Evolutionary conservation across 2,329 filamentous ascomycete species (phyloP).

Genomic region (Curvularia spicifera): DNA sequence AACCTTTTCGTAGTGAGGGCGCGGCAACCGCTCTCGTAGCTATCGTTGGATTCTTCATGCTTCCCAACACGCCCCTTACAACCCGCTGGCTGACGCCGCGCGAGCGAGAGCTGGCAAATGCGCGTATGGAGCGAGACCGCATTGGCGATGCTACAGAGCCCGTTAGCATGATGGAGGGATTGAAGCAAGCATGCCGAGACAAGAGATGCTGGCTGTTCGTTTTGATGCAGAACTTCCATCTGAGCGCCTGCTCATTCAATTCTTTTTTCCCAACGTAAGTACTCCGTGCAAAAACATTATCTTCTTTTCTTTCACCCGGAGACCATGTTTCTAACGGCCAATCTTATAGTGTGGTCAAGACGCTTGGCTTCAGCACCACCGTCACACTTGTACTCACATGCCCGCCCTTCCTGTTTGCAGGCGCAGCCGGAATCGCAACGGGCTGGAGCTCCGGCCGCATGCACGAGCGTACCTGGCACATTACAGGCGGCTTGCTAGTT

Average conservation of each 20-base stretch:
- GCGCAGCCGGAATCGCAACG: conserved; percentile 55
- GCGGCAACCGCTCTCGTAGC: conserved; percentile 35
- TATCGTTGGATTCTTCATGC: conserved; percentile 38
- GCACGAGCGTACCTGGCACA: conserved; percentile 60
- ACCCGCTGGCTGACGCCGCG: conserved; percentile 56
- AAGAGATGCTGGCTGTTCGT: conserved; percentile 42
- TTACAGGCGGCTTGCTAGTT: conserved; percentile 52
- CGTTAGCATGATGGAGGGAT: conserved; percentile 36
- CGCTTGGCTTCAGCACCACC: conserved; percentile 47
- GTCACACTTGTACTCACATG: conserved; percentile 49
- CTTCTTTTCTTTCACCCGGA: background rate
- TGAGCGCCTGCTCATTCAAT: conserved; percentile 41
- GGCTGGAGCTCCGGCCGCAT: conserved; percentile 59
- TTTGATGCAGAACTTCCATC: conserved; percentile 41
- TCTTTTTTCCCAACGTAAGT: conserved; percentile 44
- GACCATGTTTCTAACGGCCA: background rate
- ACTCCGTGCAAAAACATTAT: background rate
- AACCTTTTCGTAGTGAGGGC: conserved; percentile 28
- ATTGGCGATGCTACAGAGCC: conserved; percentile 51
- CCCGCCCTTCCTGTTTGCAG: conserved; percentile 58
- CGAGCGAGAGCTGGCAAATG: conserved; percentile 52
- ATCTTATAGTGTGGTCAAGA: conserved; percentile 39
- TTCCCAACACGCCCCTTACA: conserved; percentile 43
- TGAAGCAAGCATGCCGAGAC: conserved; percentile 39
- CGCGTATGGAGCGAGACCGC: conserved; percentile 55